Evolutionary conservation across 352 stramenopile genomes (phyloP).

Genomic region (Pythium volutum): DNA sequence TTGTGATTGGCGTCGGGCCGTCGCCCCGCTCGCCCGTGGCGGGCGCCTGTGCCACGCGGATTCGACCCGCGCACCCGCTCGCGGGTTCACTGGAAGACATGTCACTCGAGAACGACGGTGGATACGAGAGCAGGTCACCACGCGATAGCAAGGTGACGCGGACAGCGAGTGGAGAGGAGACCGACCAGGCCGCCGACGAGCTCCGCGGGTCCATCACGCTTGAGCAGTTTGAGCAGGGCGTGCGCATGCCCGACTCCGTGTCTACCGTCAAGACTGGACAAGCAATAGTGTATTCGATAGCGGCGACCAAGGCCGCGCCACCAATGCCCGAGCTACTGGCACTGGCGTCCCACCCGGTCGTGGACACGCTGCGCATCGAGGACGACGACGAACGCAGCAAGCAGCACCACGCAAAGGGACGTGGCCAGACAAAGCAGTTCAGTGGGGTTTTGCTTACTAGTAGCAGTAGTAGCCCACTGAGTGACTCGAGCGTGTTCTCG

Average conservation of each 20-base stretch:
- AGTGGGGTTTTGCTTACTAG: not conserved
- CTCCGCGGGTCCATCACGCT: conserved; percentile 36
- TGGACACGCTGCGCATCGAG: conserved; percentile 10
- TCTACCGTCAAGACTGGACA: not conserved
- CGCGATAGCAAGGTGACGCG: conserved; percentile 18
- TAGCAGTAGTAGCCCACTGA: conserved; percentile 3
- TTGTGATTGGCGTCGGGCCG: conserved; percentile 35
- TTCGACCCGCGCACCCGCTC: not conserved
- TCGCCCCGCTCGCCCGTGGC: conserved; percentile 14
- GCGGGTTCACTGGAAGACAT: not conserved
- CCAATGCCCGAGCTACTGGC: conserved; percentile 24
- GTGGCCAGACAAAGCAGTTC: not conserved
- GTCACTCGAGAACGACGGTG: not conserved
- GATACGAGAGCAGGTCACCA: not conserved
- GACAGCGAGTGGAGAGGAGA: not conserved
- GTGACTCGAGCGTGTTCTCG: conserved; percentile 24
- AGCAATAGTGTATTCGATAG: not conserved
- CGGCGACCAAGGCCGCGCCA: conserved; percentile 1
- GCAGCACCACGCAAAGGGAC: too few species aligned
- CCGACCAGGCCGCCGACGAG: not conserved
- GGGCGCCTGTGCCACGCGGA: not conserved
- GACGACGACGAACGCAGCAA: conserved; percentile 3
- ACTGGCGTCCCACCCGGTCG: conserved; percentile 27
- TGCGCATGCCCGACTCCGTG: too few species aligned
- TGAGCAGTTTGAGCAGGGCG: conserved; percentile 60